Evolutionary conservation across 2,329 filamentous ascomycete species (phyloP), one percentile per base, ranked within the genome.

Genomic region (Pseudogymnoascus sp.): DNA sequence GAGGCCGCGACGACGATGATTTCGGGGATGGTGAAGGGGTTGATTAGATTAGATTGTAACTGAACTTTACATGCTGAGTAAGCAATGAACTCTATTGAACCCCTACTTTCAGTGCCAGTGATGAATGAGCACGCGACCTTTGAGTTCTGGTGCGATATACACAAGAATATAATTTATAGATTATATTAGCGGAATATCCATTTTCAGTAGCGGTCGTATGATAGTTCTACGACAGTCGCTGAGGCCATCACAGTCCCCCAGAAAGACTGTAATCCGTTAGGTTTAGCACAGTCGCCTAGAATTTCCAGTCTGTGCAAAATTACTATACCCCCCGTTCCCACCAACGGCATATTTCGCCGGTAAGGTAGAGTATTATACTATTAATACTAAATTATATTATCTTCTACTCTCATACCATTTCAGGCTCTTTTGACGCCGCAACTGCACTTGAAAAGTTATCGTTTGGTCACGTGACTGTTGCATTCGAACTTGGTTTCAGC

Each of bases 31-130:
- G 50, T 19, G 50, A 56, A 33, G 50, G 50, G 50, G 50, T 56
- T 35, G 50, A 56, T 56, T 56, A 56, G 50, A 56, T 56, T 56
- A 56, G 50, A 56, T 56, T 56, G 50, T 35, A 13, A 14, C 29
- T 33, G 31, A 56, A 56, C 29, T 56, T 33, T 56, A 11, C 10
- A 21, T 56, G 50, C 50, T 56, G n/a, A 56, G 29, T 56, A 56
- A 56, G 50, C 29, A 56, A 6, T 10, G 8, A 16, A 16, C 3
- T 19, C 37, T 6, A 56, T 56, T 56, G 50, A 56, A 56, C 50
- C 50, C 50, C 50, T 35, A 33, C 47, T 56, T 56, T 6, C n/a
- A 19, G n/a, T 14, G 29, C 6, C 29, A 19, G n/a, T 19, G 29
- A 4, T 56, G 5, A 56, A 4, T 56, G 5, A 56, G 50, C 50